These are phyloP conservation scores for Calocera cornea DNA, from an alignment of 768 basidiomycete genomes.

Conservation along the genomic window DNA sequence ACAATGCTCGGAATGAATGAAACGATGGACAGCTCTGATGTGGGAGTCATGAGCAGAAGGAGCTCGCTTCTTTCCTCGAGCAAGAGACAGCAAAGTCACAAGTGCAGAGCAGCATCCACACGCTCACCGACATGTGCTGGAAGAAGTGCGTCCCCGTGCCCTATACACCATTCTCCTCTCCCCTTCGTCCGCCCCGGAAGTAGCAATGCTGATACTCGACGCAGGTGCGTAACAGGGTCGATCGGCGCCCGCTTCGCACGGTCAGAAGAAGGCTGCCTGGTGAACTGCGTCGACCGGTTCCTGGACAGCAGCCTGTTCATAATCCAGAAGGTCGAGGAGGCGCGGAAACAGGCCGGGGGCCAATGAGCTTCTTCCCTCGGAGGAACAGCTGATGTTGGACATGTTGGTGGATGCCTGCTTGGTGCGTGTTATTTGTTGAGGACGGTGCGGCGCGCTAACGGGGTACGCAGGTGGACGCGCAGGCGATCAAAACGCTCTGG, in stretches of 20 bases:
- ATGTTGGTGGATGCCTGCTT: neutral
- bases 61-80: slow-evolving; percentile 65
- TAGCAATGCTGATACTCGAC: neutral
- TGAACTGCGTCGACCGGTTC: slow-evolving; percentile 86
- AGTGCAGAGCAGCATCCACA: slow-evolving; percentile 54
- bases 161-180: neutral
- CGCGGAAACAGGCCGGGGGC: slow-evolving; percentile 11
- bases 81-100: slow-evolving; percentile 68
- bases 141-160: slow-evolving; percentile 55
- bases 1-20: neutral
- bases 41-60: slow-evolving; percentile 41
- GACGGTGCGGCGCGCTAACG: no score
- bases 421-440: neutral
- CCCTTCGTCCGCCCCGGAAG: neutral
- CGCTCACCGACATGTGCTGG: slow-evolving; percentile 76
- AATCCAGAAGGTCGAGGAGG: slow-evolving; percentile 44
- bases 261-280: slow-evolving; percentile 66
- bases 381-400: no score
- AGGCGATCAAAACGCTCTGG: neutral
- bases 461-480: no score
- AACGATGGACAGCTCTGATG: neutral
- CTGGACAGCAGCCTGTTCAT: slow-evolving; percentile 75
- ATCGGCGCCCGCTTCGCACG: slow-evolving; percentile 68
- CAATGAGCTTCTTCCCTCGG: neutral
- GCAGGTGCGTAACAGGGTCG: slow-evolving; percentile 66